Evolutionary conservation across 2,329 filamentous ascomycete genomes (phyloP), one percentile per base, ranked within the genome.

Genomic region (Scleromitrula shiraiana): DNA sequence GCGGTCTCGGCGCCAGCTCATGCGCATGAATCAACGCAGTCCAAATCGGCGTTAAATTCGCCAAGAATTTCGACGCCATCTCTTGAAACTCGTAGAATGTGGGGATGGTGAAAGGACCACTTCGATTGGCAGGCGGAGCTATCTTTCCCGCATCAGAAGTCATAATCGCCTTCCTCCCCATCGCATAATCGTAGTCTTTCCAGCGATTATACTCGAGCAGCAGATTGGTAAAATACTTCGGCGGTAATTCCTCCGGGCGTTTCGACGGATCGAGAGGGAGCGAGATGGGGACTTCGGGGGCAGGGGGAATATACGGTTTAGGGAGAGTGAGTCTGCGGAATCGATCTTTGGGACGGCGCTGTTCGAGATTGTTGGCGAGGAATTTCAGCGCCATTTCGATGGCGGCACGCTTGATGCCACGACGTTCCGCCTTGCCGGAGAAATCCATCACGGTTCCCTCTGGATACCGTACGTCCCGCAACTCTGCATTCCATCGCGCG

Each of bases 401-500:
- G 14, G 59, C 55, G 9, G 59, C 61, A 50, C 59, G 41, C 39
- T 57, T 50, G 8, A 61, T 56, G 7, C 61, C 61, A 30, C 61
- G 41, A 39, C 56, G 45, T 43, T 62, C 54, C 10, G 61, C 59
- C 38, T 56, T 60, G 2, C 42, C 26, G n/a, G 39, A 55, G 39
- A 57, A 62, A 22, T 62, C 54, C 19, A 54, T 15, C 7, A 12
- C 26, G 3, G 42, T 15, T 12, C 42, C 42, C 4, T 15, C 27
- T 15, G 36, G 30, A 6, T 44, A 44, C 9, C 12, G 22, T 2
- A 32, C 35, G 7, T 4, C 10, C 22, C 19, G 12, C 15, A 24
- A 1, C 15, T 37, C 41, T 20, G 20, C 10, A 24, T 44, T 44
- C n/a, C n/a, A n/a, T 2, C 41, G 41, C 19, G 35, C 20, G 7